phyloP scores from a whole-genome alignment of 352 stramenopile genomes.

The Pythium aquatile region DNA sequence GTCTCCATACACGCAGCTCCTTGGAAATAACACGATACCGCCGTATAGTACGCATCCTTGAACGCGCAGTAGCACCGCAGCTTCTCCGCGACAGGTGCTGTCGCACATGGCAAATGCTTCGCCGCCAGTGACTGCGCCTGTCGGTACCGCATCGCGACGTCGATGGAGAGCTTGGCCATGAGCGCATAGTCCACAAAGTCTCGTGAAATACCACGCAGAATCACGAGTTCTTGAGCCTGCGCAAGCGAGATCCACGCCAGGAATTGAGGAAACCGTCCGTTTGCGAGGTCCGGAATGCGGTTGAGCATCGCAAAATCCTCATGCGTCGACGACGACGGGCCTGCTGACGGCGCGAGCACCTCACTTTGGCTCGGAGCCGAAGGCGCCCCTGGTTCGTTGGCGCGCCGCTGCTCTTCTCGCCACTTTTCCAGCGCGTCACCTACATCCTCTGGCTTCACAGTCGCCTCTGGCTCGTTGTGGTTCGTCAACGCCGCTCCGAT shows the following conservation, averaged over 20 bases:
- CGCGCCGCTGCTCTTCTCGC: conserved; percentile 46
- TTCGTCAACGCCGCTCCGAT: conserved; percentile 38
- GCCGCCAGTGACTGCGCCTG: conserved; percentile 33
- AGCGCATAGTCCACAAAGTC: conserved; percentile 64
- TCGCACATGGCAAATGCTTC: conserved; percentile 37
- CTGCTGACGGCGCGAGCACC: conserved; percentile 1
- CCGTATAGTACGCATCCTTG: conserved; percentile 60
- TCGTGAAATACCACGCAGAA: conserved; percentile 55
- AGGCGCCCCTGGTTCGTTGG: conserved; percentile 7
- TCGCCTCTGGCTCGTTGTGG: conserved; percentile 26
- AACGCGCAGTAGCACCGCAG: conserved; percentile 50
- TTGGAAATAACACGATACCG: conserved; percentile 61
- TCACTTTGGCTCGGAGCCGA: neutral
- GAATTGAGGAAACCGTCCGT: conserved; percentile 45
- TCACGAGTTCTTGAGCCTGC: conserved; percentile 64
- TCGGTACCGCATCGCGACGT: conserved; percentile 53
- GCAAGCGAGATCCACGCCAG: conserved; percentile 58
- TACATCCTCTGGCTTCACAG: neutral
- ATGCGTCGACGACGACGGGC: neutral
- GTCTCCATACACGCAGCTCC: conserved; percentile 50
- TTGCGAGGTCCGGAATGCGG: conserved; percentile 51
- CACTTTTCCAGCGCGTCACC: conserved; percentile 46
- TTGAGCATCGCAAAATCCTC: conserved; percentile 40
- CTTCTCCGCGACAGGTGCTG: conserved; percentile 37
- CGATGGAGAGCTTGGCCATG: conserved; percentile 63